Base-by-base conservation (phyloP, 2,329 filamentous ascomycete genomes). In the Ploettnerulaceae sp. region DNA sequence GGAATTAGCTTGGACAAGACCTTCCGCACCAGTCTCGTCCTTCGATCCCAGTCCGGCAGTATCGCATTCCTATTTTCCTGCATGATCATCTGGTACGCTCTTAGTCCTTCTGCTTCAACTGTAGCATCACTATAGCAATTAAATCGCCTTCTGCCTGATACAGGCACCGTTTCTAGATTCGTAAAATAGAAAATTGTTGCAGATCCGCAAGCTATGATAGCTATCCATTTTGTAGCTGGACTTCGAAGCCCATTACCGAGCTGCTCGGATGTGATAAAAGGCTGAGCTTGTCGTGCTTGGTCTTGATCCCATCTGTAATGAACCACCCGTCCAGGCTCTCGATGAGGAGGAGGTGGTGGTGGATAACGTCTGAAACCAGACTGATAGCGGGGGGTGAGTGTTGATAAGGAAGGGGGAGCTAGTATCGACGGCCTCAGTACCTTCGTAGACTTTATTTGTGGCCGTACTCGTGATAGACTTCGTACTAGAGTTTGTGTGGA, bases 161-260 rank as follows among this genome's bases (percentile, higher is more conserved):
- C 75, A 2, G 86, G 85, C 11, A 90, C 85, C 24, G 75, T 76
- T 64, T 91, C 82, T 32, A 86, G 69, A 61, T 89, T 84, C 61
- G 69, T 72, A 45, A 81, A 70, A 69, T 89, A 89, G 62, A 89
- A 81, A 3, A 61, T 38, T 12, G 48, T 17, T 4, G 66, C 70
- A 4, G 38, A 32, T n/a, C 65, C 58, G 12, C 70, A 62, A 21
- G 69, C 68, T 11, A 69, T 50, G 1, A 68, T 53, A 12, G 72
- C 61, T 11, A 67, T 57, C 45, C 67, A 64, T 34, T 70, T 69
- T 41, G 53, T 48, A 2, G 58, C 64, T 18, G 65, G 65, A 47
- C 65, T 66, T 28, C 64, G 63, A 20, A 61, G 45, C 33, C 67
- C 52, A 4, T 59, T 57, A 35, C 52, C 45, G 11, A 71, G 36